Evolutionary conservation across 2,329 filamentous ascomycete species (phyloP), one percentile per base, ranked within the genome.

Genomic region (Tolypocladium nubicola): DNA sequence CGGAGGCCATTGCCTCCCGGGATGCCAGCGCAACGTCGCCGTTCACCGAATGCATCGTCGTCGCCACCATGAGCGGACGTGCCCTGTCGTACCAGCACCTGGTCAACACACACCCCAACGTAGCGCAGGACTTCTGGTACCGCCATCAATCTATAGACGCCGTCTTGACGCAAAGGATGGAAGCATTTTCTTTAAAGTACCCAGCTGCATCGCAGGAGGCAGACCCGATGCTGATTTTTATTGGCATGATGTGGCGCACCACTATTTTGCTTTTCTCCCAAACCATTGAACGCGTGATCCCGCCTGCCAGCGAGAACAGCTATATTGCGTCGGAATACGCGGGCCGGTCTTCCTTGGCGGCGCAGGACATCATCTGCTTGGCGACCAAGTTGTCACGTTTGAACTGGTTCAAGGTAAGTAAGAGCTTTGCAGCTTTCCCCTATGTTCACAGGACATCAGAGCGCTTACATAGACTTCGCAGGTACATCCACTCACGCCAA

Each of bases 31-130:
- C 64, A 9, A 64, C 66, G 2, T 71, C 68, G 1, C 63, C 69
- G 0, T 71, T 72, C 37, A 62, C 62, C 13, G 68, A 72, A 58
- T 69, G 65, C 50, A 64, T 72, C 45, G 60, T 71, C 19, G 61
- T 72, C 7, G 68, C 67, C 30, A 70, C 69, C 1, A 61, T 63
- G 13, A 60, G 59, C 52, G 60, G 59, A 40, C 38, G 56, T 8
- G 37, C 53, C 37, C 9, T 55, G 16, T 53, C 56, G 11, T 30
- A 55, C 11, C 39, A 47, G 37, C 39, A 57, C 23, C 50, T 30
- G 13, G 33, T 21, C 23, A 53, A 38, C 23, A 26, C 30, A 5
- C 39, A 54, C 39, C 23, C 26, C 23, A 52, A 53, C 21, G 38
- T 13, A 2, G 33, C 52, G 7, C n/a, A 37, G 3, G 38, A 38